Base-by-base conservation (phyloP, 2,329 filamentous ascomycete species). In the Xylaria sp. region DNA sequence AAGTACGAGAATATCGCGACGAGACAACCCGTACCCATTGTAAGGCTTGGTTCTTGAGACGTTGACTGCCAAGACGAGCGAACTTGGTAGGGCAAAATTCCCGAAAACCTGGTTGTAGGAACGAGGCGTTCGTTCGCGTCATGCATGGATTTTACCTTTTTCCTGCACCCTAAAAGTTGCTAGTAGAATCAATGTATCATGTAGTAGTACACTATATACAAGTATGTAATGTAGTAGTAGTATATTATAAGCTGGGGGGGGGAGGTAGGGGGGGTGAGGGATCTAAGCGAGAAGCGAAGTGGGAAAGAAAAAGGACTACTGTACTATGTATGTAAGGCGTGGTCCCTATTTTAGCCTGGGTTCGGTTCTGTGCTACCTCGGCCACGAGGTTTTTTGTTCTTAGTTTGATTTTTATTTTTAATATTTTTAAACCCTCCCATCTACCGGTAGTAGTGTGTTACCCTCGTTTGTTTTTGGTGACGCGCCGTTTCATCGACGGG, bases 331-430 rank as follows among this genome's bases (percentile, higher is more conserved):
- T 20, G n/a, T 64, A 63, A 63, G 39, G 47, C 59, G 20, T 66
- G 54, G 47, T 55, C 63, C n/a, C 59, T 59, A 57, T 65, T 57
- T 67, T 65, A 67, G 61, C 45, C 22, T n/a, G 33, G 27, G 36
- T 44, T 59, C 54, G 61, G 57, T 39, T 63, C 57, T 72, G 71
- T 74, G 65, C 57, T 53, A 73, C 73, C 63, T 45, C 65, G 51
- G 70, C 73, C 72, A 74, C 72, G 73, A 73, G 73, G 71, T 47
- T 59, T 69, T 22, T 69, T 65, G 69, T 68, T 47, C 39, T 39
- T 3, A 36, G 20, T 53, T 25, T 5, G 20, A 22, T 55, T 38
- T 45, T 29, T 51, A 54, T 27, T 39, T 29, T 53, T 33, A 20
- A n/a, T n/a, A n/a, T n/a, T n/a, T n/a, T n/a, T n/a, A n/a, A n/a